Base-by-base conservation (phyloP, 495 filamentous ascomycete species). In the Pyrenula massariospora region DNA sequence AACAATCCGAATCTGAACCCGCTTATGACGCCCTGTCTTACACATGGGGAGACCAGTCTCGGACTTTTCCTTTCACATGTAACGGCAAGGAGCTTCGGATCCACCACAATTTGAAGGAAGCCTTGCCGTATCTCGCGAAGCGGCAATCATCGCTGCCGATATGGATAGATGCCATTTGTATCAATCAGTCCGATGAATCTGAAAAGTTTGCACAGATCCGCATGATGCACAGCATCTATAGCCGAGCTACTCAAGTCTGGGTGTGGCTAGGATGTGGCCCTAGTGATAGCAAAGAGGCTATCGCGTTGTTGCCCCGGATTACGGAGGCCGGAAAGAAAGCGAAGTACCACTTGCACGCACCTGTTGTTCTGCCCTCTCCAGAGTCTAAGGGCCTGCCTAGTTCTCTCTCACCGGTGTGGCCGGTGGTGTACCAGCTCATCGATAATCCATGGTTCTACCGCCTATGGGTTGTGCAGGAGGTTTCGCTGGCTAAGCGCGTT, bases 191-290 rank as follows among this genome's bases (percentile, higher is more conserved):
- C 24, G 52, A 58, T 25, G 51, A 55, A 1, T 2, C 25, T 2
- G 56, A 50, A 23, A 48, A 49, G 23, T 56, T 48, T 42, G 23
- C 24, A 12, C 59, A 62, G 11, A 23, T 62, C 22, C 50, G 21
- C 0, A 36, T 25, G 2, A 61, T 61, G 59, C 24, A 59, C 5
- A 22, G 59, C n/a, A 67, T 68, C 15, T 67, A 67, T 54, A 58
- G 51, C n/a, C 20, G 57, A 21, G 63, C 63, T 48, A 22, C 31
- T 15, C 55, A 52, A 22, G 65, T 67, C 5, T 55, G 57, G 25
- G 58, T 60, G 19, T 67, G 65, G 65, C 59, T 67, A 36, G 65
- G 65, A 52, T 24, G 19, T 10, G 19, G 22, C 8, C 8, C 50
- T 24, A 19, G 22, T 8, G 50, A 52, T 52, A 52, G 19, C 22